phyloP scores from a whole-genome alignment of 139 green algal species.

The Chlamydomonas schloesseri region DNA sequence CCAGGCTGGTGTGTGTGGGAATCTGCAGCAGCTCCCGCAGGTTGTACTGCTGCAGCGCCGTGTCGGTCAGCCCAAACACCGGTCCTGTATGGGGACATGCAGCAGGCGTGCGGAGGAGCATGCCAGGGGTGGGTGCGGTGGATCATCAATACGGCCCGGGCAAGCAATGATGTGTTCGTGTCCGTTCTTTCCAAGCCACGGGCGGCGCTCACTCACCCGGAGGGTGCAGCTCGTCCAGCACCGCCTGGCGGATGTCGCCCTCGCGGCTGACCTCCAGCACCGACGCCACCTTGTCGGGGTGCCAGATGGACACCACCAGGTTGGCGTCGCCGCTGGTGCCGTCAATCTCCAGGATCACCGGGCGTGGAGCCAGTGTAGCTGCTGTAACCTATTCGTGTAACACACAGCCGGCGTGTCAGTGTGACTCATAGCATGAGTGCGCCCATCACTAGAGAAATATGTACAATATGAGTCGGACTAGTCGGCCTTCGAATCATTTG shows the following conservation, averaged over 20 bases:
- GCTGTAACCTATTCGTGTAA: no score
- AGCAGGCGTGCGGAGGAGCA: no score
- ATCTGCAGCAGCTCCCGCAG: not conserved
- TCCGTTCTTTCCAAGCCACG: no score
- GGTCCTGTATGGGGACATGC: no score
- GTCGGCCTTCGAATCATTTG: no score
- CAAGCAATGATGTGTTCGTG: no score
- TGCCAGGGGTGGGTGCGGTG: not conserved
- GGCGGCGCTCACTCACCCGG: not conserved
- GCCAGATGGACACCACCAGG: conserved; percentile 6
- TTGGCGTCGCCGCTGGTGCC: not conserved
- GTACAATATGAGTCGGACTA: no score
- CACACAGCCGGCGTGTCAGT: no score
- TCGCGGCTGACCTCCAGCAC: not conserved
- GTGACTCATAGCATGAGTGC: no score
- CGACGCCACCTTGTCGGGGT: not conserved
- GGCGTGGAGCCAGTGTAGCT: not conserved
- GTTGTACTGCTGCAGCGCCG: not conserved
- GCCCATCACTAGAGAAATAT: no score
- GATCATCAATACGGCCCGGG: no score
- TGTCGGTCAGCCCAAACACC: not conserved
- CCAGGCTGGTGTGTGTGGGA: not conserved
- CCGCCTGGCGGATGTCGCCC: not conserved
- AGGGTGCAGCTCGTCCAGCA: conserved; percentile 1
- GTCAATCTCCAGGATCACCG: not conserved